phyloP scores from a whole-genome alignment of 352 stramenopile species.

The Phytophthora cryptogea region DNA sequence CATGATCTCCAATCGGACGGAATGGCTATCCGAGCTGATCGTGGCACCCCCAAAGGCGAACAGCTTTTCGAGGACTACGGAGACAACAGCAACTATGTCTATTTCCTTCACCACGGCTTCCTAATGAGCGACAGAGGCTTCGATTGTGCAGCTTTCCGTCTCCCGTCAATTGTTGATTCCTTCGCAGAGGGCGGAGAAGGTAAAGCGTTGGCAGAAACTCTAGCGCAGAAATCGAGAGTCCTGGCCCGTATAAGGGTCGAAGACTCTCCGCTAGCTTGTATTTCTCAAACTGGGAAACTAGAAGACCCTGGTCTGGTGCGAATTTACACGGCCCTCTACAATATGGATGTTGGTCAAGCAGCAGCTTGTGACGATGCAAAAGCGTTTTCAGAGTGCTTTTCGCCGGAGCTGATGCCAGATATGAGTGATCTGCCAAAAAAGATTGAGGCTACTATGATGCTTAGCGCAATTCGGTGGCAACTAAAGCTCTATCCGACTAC shows the following conservation, averaged over 20 bases:
- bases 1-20: constrained; percentile 46
- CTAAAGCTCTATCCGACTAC: constrained; percentile 46
- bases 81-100: constrained; percentile 92
- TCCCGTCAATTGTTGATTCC: constrained; percentile 27
- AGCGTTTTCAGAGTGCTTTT: constrained; percentile 43
- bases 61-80: constrained; percentile 96
- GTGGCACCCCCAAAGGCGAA: constrained; percentile 20
- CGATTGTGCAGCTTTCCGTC: constrained; percentile 75
- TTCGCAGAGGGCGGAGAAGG: constrained; percentile 4
- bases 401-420: constrained; percentile 19
- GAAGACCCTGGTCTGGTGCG: constrained; percentile 31
- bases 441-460: constrained; percentile 15
- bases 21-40: constrained; percentile 75
- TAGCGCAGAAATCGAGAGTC: constrained; percentile 33
- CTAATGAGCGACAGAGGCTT: constrained; percentile 87
- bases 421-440: constrained; percentile 8
- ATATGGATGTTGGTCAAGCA: constrained; percentile 24
- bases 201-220: constrained; percentile 3
- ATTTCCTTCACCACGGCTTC: constrained; percentile 92
- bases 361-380: constrained; percentile 28
- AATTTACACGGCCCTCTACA: constrained; percentile 38
- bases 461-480: constrained; percentile 18
- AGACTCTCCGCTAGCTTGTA: constrained; percentile 33
- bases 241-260: constrained; percentile 39
- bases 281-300: constrained; percentile 40